Conservation (phyloP, 140 eudicot genomes). For the Senecio squalidus region DNA sequence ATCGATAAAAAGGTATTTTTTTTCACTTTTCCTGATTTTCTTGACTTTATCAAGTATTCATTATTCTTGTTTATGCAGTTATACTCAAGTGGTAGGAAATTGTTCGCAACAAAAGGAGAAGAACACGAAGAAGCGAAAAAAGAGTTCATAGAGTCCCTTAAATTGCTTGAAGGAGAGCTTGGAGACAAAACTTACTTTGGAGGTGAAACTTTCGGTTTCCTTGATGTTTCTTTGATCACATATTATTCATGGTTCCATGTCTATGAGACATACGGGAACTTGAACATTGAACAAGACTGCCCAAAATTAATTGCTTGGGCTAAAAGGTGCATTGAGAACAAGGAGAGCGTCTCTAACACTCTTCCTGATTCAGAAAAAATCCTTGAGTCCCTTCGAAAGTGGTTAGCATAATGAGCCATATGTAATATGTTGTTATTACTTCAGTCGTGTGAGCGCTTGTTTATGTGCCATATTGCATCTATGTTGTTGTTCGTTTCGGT, state of each 20-base stretch:
- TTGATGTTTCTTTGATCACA: constrained; percentile 43
- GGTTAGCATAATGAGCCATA: background rate
- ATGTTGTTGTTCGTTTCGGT: too few species aligned
- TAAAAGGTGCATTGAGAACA: constrained; percentile 42
- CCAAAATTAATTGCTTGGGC: constrained; percentile 46
- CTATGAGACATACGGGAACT: constrained; percentile 37
- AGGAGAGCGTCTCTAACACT: constrained; percentile 31
- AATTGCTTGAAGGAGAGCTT: constrained; percentile 43
- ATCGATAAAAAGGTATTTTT: constrained; percentile 49
- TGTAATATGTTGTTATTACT: too few species aligned
- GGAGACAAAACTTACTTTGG: constrained; percentile 66
- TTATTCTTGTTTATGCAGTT: too few species aligned
- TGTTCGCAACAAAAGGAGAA: constrained; percentile 28
- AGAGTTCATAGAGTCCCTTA: constrained; percentile 38
- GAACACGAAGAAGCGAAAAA: constrained; percentile 23
- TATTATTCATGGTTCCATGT: constrained; percentile 52
- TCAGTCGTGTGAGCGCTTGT: background rate
- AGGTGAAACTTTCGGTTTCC: constrained; percentile 41
- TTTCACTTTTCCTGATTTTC: background rate
- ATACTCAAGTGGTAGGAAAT: constrained; percentile 5
- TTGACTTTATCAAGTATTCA: too few species aligned
- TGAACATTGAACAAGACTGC: constrained; percentile 36
- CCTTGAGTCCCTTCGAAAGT: constrained; percentile 13
- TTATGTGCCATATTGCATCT: too few species aligned
- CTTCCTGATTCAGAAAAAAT: constrained; percentile 28